These are phyloP conservation scores for Pseudogymnoascus sp. DNA, from an alignment of 2,329 filamentous ascomycete species.

Conservation along the genomic window DNA sequence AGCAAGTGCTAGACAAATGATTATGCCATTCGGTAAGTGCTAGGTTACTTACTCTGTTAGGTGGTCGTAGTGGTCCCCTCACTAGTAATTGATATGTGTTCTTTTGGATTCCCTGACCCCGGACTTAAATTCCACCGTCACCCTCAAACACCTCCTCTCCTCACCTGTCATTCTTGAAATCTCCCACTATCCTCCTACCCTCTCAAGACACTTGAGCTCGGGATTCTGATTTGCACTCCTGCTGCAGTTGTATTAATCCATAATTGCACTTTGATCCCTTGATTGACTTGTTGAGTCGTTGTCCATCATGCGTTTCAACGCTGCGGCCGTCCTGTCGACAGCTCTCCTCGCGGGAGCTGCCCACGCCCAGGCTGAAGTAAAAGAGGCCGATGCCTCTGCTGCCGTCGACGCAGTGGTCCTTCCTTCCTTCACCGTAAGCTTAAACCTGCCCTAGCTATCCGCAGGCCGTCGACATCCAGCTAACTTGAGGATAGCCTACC, in stretches of 20 bases:
- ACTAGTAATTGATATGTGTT: constrained; percentile 8
- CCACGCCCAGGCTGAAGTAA: constrained; percentile 51
- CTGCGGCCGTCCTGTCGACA: constrained; percentile 68
- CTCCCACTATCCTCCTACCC: constrained; percentile 1
- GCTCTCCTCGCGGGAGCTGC: constrained; percentile 63
- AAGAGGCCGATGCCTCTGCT: constrained; percentile 37
- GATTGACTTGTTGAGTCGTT: constrained; percentile 20
- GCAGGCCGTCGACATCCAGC: neutral
- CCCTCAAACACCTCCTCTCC: constrained; percentile 2
- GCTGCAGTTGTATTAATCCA: constrained; percentile 5
- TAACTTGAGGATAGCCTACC: constrained; percentile 56
- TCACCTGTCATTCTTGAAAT: constrained; percentile 23
- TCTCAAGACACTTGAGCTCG: constrained; percentile 9
- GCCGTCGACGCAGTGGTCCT: constrained; percentile 25
- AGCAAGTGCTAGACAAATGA: neutral
- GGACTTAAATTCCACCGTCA: constrained; percentile 6
- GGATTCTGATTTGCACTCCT: constrained; percentile 4
- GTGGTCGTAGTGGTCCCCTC: neutral
- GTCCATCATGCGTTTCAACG: constrained; percentile 73
- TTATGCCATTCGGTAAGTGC: neutral
- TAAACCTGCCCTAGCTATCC: neutral
- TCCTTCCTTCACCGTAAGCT: constrained; percentile 20
- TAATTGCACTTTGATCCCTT: constrained; percentile 11
- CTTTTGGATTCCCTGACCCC: constrained; percentile 3
- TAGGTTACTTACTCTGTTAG: neutral